These are phyloP conservation scores for Berkeleyomyces basicola DNA, from an alignment of 2,329 filamentous ascomycete genomes.

Conservation along the genomic window DNA sequence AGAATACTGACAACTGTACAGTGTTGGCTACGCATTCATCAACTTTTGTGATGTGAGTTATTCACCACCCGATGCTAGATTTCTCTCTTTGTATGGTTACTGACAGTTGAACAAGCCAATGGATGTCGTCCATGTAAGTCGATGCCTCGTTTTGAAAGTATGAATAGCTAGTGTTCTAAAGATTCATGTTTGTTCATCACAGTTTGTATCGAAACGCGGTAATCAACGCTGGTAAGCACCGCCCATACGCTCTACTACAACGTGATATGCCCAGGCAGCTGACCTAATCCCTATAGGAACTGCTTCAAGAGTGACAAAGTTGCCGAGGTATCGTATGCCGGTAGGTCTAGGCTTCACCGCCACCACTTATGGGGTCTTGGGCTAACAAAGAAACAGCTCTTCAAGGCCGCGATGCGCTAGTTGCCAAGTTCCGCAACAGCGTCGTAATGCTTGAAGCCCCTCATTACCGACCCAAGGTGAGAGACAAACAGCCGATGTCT, in stretches of 20 bases:
- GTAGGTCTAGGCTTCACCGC: constrained; percentile 31
- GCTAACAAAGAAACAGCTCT: constrained; percentile 42
- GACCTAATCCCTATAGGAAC: constrained; percentile 35
- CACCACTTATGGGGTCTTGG: rapidly evolving
- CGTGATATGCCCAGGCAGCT: not conserved
- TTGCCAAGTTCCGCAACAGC: constrained; percentile 93
- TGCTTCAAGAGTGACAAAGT: constrained; percentile 72
- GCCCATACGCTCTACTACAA: not conserved
- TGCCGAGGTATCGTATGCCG: constrained; percentile 89
- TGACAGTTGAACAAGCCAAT: constrained; percentile 34
- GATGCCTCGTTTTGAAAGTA: too few species aligned
- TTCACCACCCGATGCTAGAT: not conserved
- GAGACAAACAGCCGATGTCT: not conserved
- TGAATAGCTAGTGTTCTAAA: too few species aligned
- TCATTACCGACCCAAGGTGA: constrained; percentile 70
- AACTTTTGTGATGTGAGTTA: constrained; percentile 66
- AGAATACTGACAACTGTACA: constrained; percentile 22
- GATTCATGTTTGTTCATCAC: not conserved
- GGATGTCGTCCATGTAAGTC: constrained; percentile 51
- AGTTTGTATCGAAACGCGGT: constrained; percentile 56
- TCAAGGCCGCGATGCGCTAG: constrained; percentile 77
- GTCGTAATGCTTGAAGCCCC: constrained; percentile 81
- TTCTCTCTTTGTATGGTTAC: not conserved
- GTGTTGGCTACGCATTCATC: constrained; percentile 93
- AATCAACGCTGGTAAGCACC: constrained; percentile 49